These are phyloP conservation scores for Macrophomina phaseolina DNA, from an alignment of 2,329 filamentous ascomycete genomes.

Conservation along the genomic window DNA sequence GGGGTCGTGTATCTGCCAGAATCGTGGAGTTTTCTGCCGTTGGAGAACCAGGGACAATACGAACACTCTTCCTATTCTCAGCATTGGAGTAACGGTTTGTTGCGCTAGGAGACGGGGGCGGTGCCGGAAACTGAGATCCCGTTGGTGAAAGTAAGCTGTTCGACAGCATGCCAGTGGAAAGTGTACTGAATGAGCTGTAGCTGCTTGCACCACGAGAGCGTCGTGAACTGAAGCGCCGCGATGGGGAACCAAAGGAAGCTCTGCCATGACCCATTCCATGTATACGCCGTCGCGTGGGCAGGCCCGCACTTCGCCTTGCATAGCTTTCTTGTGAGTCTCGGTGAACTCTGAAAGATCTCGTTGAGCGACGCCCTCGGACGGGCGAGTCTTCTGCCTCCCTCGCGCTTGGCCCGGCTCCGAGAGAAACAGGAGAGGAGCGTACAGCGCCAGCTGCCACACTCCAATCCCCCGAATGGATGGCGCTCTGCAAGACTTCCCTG, in stretches of 20 bases:
- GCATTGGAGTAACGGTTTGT: constrained; percentile 31
- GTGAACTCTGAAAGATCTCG: constrained; percentile 25
- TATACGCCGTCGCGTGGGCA: constrained; percentile 41
- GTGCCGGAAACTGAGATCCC: constrained; percentile 47
- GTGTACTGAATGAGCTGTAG: constrained; percentile 45
- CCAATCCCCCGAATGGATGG: constrained; percentile 39
- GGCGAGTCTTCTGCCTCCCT: constrained; percentile 38
- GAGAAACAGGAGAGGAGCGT: constrained; percentile 34
- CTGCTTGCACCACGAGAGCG: constrained; percentile 38
- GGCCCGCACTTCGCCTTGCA: constrained; percentile 33
- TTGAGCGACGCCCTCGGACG: constrained; percentile 26
- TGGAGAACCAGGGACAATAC: constrained; percentile 43
- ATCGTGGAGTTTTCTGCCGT: constrained; percentile 39
- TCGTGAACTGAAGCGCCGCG: constrained; percentile 1
- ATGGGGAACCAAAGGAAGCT: constrained; percentile 30
- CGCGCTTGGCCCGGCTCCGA: constrained; percentile 42
- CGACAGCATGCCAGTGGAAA: constrained; percentile 44
- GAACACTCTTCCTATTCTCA: constrained; percentile 43
- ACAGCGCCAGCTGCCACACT: constrained; percentile 34
- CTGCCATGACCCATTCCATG: constrained; percentile 41
- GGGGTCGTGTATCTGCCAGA: constrained; percentile 41
- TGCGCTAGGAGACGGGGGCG: constrained; percentile 34
- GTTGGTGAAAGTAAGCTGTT: constrained; percentile 39
- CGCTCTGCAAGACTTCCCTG: constrained; percentile 38
- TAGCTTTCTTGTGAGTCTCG: constrained; percentile 34